Conservation (phyloP, 1,284 basidiomycete genomes). For the Austropuccinia psidii region DNA sequence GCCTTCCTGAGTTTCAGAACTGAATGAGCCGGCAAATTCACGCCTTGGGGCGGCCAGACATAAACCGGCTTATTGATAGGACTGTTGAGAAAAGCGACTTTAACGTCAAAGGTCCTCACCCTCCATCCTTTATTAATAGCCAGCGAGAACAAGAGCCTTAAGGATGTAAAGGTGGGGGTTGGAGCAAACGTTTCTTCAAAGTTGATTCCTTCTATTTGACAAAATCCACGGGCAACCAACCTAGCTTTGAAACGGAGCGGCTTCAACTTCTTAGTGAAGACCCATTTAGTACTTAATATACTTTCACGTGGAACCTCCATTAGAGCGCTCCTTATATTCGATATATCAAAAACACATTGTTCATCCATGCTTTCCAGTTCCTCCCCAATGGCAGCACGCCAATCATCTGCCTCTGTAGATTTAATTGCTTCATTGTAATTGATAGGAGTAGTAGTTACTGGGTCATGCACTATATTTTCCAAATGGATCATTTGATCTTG, state of each 20-base stretch:
- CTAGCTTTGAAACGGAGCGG: neutral
- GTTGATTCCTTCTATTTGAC: neutral
- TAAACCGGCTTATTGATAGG: neutral
- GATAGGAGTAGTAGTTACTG: too few species aligned
- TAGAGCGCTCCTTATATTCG: too few species aligned
- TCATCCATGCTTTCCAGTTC: too few species aligned
- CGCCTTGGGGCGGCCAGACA: neutral
- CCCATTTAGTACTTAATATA: neutral
- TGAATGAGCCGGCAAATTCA: neutral
- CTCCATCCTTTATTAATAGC: neutral
- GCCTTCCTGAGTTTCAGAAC: neutral
- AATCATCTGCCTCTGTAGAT: too few species aligned
- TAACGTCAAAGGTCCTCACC: neutral
- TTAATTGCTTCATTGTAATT: too few species aligned
- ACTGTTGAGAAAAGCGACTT: slow-evolving; percentile 4
- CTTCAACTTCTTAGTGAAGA: neutral
- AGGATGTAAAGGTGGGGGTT: slow-evolving; percentile 4
- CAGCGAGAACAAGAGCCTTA: neutral
- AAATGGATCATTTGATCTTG: too few species aligned
- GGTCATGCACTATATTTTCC: too few species aligned
- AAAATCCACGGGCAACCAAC: neutral
- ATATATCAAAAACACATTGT: too few species aligned
- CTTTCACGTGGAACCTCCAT: neutral
- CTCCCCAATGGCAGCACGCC: too few species aligned
- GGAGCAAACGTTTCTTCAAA: slow-evolving; percentile 11